Percentiles rank a stretch among this genome's conserved stretches.
Evolutionary conservation across 805 yeast genomes (phyloP).

Genomic region (Cyberlindnera xishuangbannaensis): DNA sequence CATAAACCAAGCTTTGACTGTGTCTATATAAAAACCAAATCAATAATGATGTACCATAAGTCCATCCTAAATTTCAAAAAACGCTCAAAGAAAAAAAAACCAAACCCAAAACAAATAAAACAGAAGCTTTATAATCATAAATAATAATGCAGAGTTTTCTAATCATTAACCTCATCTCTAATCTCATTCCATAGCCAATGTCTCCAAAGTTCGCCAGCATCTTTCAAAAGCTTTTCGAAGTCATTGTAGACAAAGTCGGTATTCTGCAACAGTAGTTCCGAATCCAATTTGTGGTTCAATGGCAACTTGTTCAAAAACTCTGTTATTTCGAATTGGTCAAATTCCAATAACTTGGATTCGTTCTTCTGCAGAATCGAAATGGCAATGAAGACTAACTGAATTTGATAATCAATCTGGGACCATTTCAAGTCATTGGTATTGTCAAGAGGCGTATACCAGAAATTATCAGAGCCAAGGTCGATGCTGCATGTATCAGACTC

Average conservation of each 20-base stretch:
- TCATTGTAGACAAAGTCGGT: conserved; percentile 43
- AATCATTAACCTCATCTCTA: conserved; percentile 33
- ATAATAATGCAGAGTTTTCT: not conserved
- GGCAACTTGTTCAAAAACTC: conserved; percentile 59
- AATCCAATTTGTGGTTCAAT: conserved; percentile 3
- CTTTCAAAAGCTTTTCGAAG: conserved; percentile 65
- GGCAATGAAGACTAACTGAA: conserved; percentile 68
- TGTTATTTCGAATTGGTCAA: conserved; percentile 85
- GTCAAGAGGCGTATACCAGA: conserved; percentile 20
- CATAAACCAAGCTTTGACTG: too few species aligned
- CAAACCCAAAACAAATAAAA: too few species aligned
- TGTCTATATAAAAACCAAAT: too few species aligned
- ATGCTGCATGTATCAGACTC: conserved; percentile 2
- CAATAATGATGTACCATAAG: too few species aligned
- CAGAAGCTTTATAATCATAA: not conserved
- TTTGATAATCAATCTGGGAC: conserved; percentile 65
- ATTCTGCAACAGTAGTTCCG: conserved; percentile 24
- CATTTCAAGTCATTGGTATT: conserved; percentile 36
- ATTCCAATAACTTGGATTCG: conserved; percentile 72
- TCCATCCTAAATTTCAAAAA: too few species aligned
- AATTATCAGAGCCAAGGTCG: conserved; percentile 11
- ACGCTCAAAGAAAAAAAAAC: too few species aligned
- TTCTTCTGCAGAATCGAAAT: conserved; percentile 76
- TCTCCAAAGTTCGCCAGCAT: conserved; percentile 87
- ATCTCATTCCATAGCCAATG: conserved; percentile 67